Evolutionary conservation across 192 early-diverging fungal genomes (phyloP), one percentile per base, ranked within the genome.

Genomic region (Coemansia sp.): DNA sequence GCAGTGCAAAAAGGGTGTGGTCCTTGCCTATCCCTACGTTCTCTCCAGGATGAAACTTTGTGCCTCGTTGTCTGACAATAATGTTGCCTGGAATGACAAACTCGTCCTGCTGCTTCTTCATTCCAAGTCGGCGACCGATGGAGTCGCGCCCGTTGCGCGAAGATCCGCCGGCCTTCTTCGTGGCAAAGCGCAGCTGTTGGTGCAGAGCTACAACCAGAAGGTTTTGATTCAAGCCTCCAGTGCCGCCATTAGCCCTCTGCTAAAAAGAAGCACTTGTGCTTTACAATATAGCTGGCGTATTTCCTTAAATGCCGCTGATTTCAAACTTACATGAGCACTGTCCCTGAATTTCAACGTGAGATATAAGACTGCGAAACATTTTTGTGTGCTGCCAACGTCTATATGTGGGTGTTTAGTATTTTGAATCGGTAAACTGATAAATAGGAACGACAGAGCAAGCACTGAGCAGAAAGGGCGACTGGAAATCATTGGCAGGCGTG

Each of bases 121-220:
- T 81, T 23, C 89, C 88, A 26, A 91, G 73, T 49, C 86, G 80
- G 63, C 83, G 81, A 80, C 88, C 88, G 21, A 85, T 80, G 8
- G 89, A 89, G 61, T 91, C 88, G 53, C 86, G 79, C 27, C 83
- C 83, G 69, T 89, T 91, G 43, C 84, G 83, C 35, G 89, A 84
- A 9, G 86, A 86, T 53, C 89, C 89, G 45, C 86, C 86, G 10
- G 85, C 77, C 61, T 85, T 85, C 61, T 91, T 91, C 14, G 84
- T 71, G 50, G 89, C 89, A 71, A 81, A 88, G 51, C 89, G 83
- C 51, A 87, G 63, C 70, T 86, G 84, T 66, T 78, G 67, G 53
- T 51, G 47, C 14, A 65, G 15, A 41, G 35, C 60, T 63, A 55
- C 34, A 33, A 23, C 19, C 15, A 19, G 26, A 3, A n/a, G 4